Base-by-base conservation (phyloP, 2,329 filamentous ascomycete genomes). In the Fusarium temperatum region DNA sequence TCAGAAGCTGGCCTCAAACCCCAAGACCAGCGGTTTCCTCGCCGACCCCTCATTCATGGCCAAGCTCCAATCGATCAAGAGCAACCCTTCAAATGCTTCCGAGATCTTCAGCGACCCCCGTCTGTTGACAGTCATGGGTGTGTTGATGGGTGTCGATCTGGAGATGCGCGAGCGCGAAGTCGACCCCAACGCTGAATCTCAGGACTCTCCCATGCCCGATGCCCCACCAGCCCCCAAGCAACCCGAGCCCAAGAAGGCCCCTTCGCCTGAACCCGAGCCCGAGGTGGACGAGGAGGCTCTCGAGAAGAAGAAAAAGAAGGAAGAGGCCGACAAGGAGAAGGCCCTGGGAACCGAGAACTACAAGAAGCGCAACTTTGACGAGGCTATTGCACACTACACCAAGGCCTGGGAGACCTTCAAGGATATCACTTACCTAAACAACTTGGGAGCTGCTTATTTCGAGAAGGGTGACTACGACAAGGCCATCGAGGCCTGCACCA, bases 361-460 rank as follows among this genome's bases (percentile, higher is more conserved):
- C 89, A 99, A 99, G 92, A 98, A 98, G 90, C 92, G 94, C 77
- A 92, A 98, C 81, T 98, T 99, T 77, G 96, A 98, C 79, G 91
- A 93, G 80, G 96, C 96, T 57, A 98, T 99, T 79, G 90, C 92
- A 81, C 94, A 99, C 86, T 99, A 99, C 87, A 89, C 84, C 82
- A 97, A 97, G 83, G 96, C 96, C 0, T 99, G 96, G 96, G 95
- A 98, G 68, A 84, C 93, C 44, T 88, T 94, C 89, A 96, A 98
- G 88, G 96, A 99, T 80, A 97, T 99, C 80, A 96, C 96, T 22
- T 99, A 99, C 85, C 89, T 98, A 68, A 99, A 97, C 87, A 99
- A 99, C 85, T 89, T 97, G 38, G 94, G 95, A 68, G 96, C 96
- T 8, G 96, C 96, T 68, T 91, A 97, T 80, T 98, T 95, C 78